Base-by-base conservation (phyloP, 2,329 filamentous ascomycete species). In the Xylaria sp. region DNA sequence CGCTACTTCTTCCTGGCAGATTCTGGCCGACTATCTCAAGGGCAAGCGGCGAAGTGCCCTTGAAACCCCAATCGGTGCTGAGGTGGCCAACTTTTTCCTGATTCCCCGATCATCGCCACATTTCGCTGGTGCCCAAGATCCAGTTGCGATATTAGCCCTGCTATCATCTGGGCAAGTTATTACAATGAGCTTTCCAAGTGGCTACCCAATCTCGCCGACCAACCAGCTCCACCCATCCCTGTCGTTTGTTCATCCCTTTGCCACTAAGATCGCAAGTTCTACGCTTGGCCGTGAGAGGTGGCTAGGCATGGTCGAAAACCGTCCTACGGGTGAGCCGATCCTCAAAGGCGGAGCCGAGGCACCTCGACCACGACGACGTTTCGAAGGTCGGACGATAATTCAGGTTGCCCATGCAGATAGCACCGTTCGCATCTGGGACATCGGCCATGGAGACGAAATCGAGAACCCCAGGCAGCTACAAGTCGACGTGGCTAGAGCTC, bases 201-300 rank as follows among this genome's bases (percentile, higher is more conserved):
- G 96, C 34, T 92, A 94, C 79, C 92, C 94, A 0, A 97, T 98
- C 65, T 92, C 91, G 34, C 94, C 96, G 1, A 97, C 94, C 3
- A 97, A 98, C 76, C 93, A 97, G 81, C 86, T 99, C 6, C 95
- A 97, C 76, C 88, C 94, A 0, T 97, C 92, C 2, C 82, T 98
- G 55, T 92, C 92, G 1, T 92, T 98, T 71, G 91, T 97, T 7
- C 94, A 98, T 77, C 96, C 96, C 0, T 98, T 97, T 78, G 89
- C 96, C 67, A 92, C 89, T 63, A 89, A 90, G 60, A 85, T 92
- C 61, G 87, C 88, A 18, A 85, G 97, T n/a, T 87, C 93, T 10
- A 87, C 89, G 13, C 84, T 98, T 12, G 91, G 94, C 57, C 89
- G 96, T 34, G 89, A 89, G 8, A 88, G 91, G 72, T 99, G 96